These are phyloP conservation scores for Laguncularia racemosa DNA, from an alignment of 345 rosid species.

Conservation along the genomic window DNA sequence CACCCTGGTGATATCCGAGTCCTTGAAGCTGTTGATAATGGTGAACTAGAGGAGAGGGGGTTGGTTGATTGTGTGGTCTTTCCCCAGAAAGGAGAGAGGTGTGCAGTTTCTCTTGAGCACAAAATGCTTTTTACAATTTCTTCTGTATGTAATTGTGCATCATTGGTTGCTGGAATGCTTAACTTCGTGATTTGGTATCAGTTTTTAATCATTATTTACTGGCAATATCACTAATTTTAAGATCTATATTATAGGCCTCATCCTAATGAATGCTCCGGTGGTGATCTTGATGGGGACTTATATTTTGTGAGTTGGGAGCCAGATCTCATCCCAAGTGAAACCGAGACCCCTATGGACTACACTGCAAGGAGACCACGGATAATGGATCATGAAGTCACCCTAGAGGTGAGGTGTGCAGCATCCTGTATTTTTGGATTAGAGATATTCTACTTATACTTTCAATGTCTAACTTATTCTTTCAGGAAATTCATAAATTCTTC, in stretches of 20 bases:
- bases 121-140: background rate
- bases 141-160: background rate
- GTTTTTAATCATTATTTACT: background rate
- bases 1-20: conserved; percentile 95
- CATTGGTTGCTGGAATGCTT: background rate
- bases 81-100: conserved; percentile 87
- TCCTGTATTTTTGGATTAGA: background rate
- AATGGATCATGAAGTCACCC: conserved; percentile 83
- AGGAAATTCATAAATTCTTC: conserved; percentile 86
- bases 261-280: conserved; percentile 97
- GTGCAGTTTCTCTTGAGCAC: conserved; percentile 10
- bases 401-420: conserved; percentile 40
- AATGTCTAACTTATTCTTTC: conserved; percentile 18
- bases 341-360: conserved; percentile 86
- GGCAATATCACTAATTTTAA: conserved; percentile 9
- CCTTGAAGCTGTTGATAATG: conserved; percentile 64
- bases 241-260: conserved; percentile 58
- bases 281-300: conserved; percentile 95
- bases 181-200: background rate
- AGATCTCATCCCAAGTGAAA: conserved; percentile 60
- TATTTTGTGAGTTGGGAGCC: conserved; percentile 86
- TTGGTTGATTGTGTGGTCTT: conserved; percentile 71
- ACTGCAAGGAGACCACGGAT: conserved; percentile 60
- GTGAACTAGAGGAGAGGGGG: conserved; percentile 56
- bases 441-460: background rate